A percentile compares a stretch with the other conserved stretches of the same genome.
These are phyloP conservation scores for Cyclocybe cylindracea DNA, from an alignment of 768 basidiomycete genomes.

Conservation along the genomic window DNA sequence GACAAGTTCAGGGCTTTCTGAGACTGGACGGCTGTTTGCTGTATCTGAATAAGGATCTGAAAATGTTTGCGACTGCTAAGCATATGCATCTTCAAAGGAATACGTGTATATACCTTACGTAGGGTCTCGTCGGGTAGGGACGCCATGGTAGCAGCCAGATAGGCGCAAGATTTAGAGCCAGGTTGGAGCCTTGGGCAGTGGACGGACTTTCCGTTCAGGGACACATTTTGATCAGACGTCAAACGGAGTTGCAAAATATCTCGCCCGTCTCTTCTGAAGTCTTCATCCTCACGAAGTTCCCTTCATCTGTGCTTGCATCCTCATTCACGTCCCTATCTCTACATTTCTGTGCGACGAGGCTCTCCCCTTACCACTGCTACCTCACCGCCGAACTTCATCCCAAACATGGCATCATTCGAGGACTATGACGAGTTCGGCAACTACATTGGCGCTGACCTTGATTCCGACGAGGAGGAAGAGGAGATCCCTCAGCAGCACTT, in stretches of 20 bases:
- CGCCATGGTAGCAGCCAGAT: slow-evolving; percentile 37
- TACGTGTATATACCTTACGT: slow-evolving; percentile 56
- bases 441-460: slow-evolving; percentile 94
- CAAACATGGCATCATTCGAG: slow-evolving; percentile 57
- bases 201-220: slow-evolving; percentile 7
- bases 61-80: slow-evolving; percentile 3
- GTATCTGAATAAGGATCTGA: slow-evolving; percentile 91
- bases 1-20: slow-evolving; percentile 76
- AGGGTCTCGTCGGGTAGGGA: slow-evolving; percentile 81
- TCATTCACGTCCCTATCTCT: background rate
- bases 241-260: slow-evolving; percentile 35
- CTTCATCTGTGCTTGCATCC: background rate
- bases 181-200: too few relatives aligned
- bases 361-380: background rate
- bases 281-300: slow-evolving; percentile 13
- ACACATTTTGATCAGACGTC: slow-evolving; percentile 5
- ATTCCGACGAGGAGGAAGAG: slow-evolving; percentile 77
- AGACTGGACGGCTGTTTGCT: slow-evolving; percentile 86
- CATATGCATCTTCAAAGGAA: background rate
- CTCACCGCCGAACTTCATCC: background rate
- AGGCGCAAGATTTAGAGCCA: background rate
- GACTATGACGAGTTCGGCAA: slow-evolving; percentile 96
- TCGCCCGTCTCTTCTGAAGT: slow-evolving; percentile 8
- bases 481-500: slow-evolving; percentile 54
- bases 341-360: background rate